Conservation (phyloP, 1,139 yeast species). For the Sugiyamaella sp. region DNA sequence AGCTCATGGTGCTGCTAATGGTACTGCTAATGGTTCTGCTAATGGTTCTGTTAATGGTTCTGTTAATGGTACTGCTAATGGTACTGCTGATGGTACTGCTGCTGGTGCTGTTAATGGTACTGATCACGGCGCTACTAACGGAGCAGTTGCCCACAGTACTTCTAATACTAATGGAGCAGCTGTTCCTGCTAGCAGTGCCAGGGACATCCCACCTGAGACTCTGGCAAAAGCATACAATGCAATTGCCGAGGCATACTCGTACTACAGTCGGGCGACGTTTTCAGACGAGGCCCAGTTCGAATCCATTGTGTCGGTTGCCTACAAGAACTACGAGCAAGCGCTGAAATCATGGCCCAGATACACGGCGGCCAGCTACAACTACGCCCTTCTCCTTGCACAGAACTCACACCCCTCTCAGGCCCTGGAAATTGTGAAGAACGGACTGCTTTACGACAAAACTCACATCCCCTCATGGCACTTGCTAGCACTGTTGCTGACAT, state of each 20-base stretch:
- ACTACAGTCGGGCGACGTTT: slow-evolving; percentile 31
- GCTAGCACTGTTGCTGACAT: slow-evolving; percentile 54
- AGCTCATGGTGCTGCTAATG: background rate
- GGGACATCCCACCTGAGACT: slow-evolving; percentile 13
- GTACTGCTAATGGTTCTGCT: background rate
- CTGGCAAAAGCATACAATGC: slow-evolving; percentile 33
- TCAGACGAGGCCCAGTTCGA: slow-evolving; percentile 29
- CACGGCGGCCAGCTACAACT: slow-evolving; percentile 33
- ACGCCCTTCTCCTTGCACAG: slow-evolving; percentile 39
- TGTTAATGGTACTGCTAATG: background rate
- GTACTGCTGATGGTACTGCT: background rate
- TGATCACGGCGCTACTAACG: background rate
- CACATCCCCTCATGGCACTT: slow-evolving; percentile 56
- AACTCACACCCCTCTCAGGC: slow-evolving; percentile 36
- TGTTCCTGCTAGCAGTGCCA: background rate
- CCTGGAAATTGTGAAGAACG: slow-evolving; percentile 41
- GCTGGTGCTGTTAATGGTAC: background rate
- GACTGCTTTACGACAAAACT: slow-evolving; percentile 46
- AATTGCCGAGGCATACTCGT: slow-evolving; percentile 34
- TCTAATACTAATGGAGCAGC: background rate
- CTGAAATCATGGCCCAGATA: slow-evolving; percentile 28
- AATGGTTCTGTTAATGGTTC: background rate
- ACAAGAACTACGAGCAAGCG: slow-evolving; percentile 33
- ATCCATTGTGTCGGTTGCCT: slow-evolving; percentile 31
- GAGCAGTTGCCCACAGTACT: too few species aligned